These are phyloP conservation scores for Ophiostoma australiae DNA, from an alignment of 2,329 filamentous ascomycete genomes.

Conservation along the genomic window DNA sequence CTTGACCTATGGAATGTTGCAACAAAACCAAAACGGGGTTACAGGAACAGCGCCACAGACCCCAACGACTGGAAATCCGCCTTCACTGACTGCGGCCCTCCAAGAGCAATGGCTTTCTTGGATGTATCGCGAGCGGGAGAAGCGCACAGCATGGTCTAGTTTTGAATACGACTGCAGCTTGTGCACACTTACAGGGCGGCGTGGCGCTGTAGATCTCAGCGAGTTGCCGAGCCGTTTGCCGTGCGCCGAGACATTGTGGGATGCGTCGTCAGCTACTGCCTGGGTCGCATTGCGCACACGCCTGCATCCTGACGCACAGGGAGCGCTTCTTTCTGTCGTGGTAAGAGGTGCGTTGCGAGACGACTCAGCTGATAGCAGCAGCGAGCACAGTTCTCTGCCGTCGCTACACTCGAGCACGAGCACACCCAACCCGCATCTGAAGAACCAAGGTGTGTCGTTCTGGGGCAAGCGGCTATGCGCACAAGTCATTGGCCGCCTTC, in stretches of 20 bases:
- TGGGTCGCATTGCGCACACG: conserved; percentile 31
- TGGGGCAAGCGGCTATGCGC: conserved; percentile 33
- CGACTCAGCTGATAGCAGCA: conserved; percentile 16
- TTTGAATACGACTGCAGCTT: conserved; percentile 36
- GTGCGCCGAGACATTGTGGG: conserved; percentile 33
- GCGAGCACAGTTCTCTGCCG: neutral
- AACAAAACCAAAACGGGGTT: neutral
- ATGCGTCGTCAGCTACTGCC: conserved; percentile 31
- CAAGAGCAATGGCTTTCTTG: conserved; percentile 30
- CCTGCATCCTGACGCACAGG: conserved; percentile 25
- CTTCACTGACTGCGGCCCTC: neutral
- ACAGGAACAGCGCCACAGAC: neutral
- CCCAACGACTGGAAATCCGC: conserved; percentile 19
- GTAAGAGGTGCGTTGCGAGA: conserved; percentile 25
- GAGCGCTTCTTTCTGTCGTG: conserved; percentile 23
- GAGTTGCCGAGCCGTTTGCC: conserved; percentile 33
- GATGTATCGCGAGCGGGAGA: conserved; percentile 30
- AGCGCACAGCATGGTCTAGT: conserved; percentile 32
- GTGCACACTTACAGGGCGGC: conserved; percentile 32
- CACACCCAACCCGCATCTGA: neutral
- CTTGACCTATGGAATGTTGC: neutral
- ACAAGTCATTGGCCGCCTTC: conserved; percentile 33
- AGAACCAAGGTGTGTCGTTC: conserved; percentile 20
- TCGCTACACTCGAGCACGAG: neutral
- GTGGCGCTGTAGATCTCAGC: conserved; percentile 32